Evolutionary conservation across 768 basidiomycete species (phyloP), one percentile per base, ranked within the genome.

Genomic region (Mrakia gelida): DNA sequence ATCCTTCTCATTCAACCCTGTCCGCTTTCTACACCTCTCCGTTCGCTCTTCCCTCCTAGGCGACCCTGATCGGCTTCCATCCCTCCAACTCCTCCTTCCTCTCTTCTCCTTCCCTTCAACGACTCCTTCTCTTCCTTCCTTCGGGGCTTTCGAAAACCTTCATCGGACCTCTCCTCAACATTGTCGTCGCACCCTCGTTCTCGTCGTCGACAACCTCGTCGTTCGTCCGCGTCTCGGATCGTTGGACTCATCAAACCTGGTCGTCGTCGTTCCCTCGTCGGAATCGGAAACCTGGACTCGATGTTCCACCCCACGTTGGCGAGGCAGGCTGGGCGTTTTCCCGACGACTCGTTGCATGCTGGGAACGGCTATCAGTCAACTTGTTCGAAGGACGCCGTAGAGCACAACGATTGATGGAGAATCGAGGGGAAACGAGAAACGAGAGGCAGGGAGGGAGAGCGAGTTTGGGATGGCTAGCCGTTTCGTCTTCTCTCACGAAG

Each of bases 351-450:
- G 67, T 70, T 67, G 65, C 67, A 41, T 70, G 67, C 67, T 38
- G 65, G 65, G 65, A 67, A 67, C 65, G 65, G 65, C 65, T 67
- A 67, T 67, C 65, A 67, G 65, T 67, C 65, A 67, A 41, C 34
- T 38, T 34, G 26, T 45, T 45, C 38, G 41, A 70, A 43, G 67
- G 67, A 41, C 67, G 67, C 67, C 67, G 67, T 70, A 70, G 67
- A 70, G 67, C 38, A n/a, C 67, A 70, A 70, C 67, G 67, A 70
- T 70, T 38, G 67, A 70, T 41, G 67, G 67, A 70, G 67, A 70
- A 34, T 21, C 34, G 23, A 43, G 23, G 67, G 18, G 34, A 34
- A 34, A n/a, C 67, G 65, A 67, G 59, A 59, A 59, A 1, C 18
- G 10, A 30, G n/a, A 38, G 65, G 34, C 10, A 15, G 67, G n/a